phyloP scores from a whole-genome alignment of 495 filamentous ascomycete genomes.

The Cercophora samala region DNA sequence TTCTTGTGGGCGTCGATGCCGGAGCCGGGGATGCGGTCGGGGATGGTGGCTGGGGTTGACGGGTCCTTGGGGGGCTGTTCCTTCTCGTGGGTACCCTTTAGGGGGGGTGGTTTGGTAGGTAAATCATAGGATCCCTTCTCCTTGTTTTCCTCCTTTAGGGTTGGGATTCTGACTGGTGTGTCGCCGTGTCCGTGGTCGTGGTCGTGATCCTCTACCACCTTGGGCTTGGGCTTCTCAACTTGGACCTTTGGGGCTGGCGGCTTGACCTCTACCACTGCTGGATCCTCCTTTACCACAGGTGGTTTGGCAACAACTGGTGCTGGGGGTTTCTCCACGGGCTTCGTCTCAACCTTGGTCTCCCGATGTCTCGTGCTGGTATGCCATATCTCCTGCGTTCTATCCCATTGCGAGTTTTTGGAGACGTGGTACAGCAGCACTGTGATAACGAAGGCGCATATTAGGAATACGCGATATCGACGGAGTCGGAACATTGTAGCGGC shows the following conservation, averaged over 20 bases:
- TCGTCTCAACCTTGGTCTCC: slow-evolving; percentile 10
- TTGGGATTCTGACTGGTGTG: slow-evolving; percentile 34
- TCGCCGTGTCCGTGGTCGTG: background rate
- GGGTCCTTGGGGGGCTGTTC: background rate
- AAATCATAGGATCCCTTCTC: slow-evolving; percentile 26
- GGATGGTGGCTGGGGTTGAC: slow-evolving; percentile 11
- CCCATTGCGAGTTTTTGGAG: slow-evolving; percentile 48
- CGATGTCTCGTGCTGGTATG: slow-evolving; percentile 1
- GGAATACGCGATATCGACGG: slow-evolving; percentile 71
- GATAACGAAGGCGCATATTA: slow-evolving; percentile 65
- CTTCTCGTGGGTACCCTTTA: background rate
- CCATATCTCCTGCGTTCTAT: slow-evolving; percentile 34
- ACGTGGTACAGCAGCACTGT: slow-evolving; percentile 66
- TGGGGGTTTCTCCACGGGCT: slow-evolving; percentile 10
- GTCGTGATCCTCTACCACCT: background rate
- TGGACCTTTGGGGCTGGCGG: background rate
- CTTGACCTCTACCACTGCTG: background rate
- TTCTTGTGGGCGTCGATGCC: slow-evolving; percentile 10
- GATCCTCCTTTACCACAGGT: background rate
- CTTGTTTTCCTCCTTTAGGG: slow-evolving; percentile 37
- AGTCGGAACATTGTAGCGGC: slow-evolving; percentile 62
- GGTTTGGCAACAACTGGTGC: background rate
- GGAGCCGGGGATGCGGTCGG: slow-evolving; percentile 9
- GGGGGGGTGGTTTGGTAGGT: slow-evolving; percentile 21
- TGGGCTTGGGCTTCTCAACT: background rate